These are phyloP conservation scores for Ganoderma multipileum DNA, from an alignment of 1,284 basidiomycete genomes.

Conservation along the genomic window DNA sequence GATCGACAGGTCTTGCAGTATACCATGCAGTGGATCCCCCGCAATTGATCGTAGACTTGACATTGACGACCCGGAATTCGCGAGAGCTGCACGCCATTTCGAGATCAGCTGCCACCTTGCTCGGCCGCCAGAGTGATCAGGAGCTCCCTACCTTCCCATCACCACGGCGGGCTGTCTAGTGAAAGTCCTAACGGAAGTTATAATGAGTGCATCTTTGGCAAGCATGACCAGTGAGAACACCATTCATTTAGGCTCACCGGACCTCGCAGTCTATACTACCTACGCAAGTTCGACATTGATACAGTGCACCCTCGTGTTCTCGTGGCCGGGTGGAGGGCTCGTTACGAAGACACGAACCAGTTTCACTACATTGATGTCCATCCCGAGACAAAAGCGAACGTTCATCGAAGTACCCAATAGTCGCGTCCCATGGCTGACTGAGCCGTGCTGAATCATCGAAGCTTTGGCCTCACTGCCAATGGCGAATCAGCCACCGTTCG, in stretches of 20 bases:
- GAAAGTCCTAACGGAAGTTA: neutral
- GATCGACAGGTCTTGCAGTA: neutral
- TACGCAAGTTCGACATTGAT: neutral
- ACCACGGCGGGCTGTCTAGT: neutral
- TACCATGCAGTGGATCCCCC: neutral
- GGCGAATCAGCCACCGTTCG: neutral
- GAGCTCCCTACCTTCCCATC: neutral
- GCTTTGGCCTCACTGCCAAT: neutral
- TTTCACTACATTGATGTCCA: neutral
- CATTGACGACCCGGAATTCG: neutral
- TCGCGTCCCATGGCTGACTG: neutral
- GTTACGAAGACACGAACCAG: neutral
- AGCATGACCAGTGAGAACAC: neutral
- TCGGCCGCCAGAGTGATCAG: neutral
- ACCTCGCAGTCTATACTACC: neutral
- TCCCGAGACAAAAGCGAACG: neutral
- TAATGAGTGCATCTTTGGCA: neutral
- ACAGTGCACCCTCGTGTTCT: neutral
- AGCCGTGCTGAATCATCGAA: neutral
- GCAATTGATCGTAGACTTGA: neutral
- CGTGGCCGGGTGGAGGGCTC: neutral
- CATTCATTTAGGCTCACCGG: conserved; percentile 5
- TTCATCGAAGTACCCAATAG: neutral
- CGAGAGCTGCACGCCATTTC: neutral
- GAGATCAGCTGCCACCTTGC: neutral